Evolutionary conservation across 1,284 basidiomycete species (phyloP), one percentile per base, ranked within the genome.

Genomic region (Cryptococcus floricola): DNA sequence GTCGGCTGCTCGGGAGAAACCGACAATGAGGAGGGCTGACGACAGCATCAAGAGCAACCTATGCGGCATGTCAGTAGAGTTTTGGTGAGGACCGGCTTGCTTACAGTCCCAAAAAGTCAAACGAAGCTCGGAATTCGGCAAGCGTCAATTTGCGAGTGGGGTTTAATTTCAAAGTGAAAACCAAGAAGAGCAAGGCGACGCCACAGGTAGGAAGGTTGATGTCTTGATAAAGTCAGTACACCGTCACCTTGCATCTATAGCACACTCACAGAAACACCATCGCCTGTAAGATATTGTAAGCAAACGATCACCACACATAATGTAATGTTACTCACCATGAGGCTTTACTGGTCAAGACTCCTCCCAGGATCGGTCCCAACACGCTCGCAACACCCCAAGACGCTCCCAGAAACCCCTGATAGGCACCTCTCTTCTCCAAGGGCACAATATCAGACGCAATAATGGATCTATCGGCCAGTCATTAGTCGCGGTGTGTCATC

Each of bases 91-190:
- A 5, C 9, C 10, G 5, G 14, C 18, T 16, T 6, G 63, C 59
- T 51, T 49, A 64, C 50, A 73, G 57, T 27, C 74, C 76, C 8
- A 69, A 3, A 48, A 74, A 77, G 53, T 77, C 76, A 42, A 77
- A 77, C 0, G 72, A 70, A 14, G 46, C n/a, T 23, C 49, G 47
- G 28, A 76, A 59, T 38, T 71, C 58, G 2, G 53, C 53, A 13
- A 65, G 59, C 1, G 59, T 65, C 25, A 55, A 53, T 41, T 53
- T 63, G 19, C 53, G 44, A 18, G 52, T 47, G 38, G 77, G 74
- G 60, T 93, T 91, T 39, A 96, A 80, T 64, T 92, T 87, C 46
- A 96, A 83, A 77, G 87, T 89, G 71, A 88, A 83, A 68, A 89
- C 87, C 8, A 95, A 78, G 37, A 91, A 71, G 4, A 75, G 75